These are phyloP conservation scores for Didymella pomorum DNA, from an alignment of 2,329 filamentous ascomycete species.

Conservation along the genomic window DNA sequence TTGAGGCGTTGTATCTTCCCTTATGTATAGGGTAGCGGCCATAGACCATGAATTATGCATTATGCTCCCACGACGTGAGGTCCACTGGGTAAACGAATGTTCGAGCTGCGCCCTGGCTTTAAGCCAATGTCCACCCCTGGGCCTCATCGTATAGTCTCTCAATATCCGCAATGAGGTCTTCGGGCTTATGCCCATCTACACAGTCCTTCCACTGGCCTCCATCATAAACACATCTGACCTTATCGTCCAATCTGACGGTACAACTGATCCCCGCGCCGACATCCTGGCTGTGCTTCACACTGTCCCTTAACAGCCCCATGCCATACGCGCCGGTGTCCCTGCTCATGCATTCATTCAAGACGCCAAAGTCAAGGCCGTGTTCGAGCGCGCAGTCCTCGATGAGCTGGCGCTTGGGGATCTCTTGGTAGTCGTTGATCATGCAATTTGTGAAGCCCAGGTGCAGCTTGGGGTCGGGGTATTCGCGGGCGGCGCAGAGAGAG, in stretches of 20 bases:
- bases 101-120: too few relatives aligned
- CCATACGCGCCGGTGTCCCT: slow-evolving; percentile 77
- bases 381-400: slow-evolving; percentile 89
- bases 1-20: too few relatives aligned
- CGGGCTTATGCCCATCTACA: slow-evolving; percentile 69
- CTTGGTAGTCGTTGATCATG: slow-evolving; percentile 74
- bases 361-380: slow-evolving; percentile 83
- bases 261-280: slow-evolving; percentile 58
- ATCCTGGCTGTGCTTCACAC: slow-evolving; percentile 68
- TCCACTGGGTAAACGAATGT: too few relatives aligned
- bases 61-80: too few relatives aligned
- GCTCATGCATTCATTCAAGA: slow-evolving; percentile 82
- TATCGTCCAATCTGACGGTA: slow-evolving; percentile 70
- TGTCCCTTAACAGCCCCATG: slow-evolving; percentile 71
- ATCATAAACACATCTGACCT: slow-evolving; percentile 86
- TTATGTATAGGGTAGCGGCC: too few relatives aligned
- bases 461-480: slow-evolving; percentile 85
- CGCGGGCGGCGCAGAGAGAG: slow-evolving; percentile 84
- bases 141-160: slow-evolving; percentile 68
- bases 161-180: slow-evolving; percentile 79
- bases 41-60: too few relatives aligned
- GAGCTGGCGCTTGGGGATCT: slow-evolving; percentile 80
- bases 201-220: slow-evolving; percentile 81
- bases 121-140: slow-evolving; percentile 34
- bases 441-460: slow-evolving; percentile 95